Base-by-base conservation (phyloP, 164 flowering plant species). In the Taxillus chinensis region DNA sequence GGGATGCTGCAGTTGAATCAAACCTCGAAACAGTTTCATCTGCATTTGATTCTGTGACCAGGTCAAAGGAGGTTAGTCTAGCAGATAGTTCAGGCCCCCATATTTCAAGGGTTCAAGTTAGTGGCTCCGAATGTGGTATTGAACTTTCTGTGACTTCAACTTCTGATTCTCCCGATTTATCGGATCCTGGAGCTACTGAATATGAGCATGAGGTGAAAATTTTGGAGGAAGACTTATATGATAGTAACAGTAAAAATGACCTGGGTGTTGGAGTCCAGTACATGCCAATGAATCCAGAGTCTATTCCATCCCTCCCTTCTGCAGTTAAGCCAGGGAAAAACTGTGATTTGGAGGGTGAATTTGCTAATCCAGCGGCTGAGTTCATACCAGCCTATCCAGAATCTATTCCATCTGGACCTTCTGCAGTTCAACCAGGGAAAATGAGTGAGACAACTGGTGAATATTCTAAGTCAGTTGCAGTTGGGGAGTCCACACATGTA, bases 101-200 rank as follows among this genome's bases (percentile, higher is more conserved):
- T 65, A 60, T 64, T 58, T 39, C 77, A 56, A 72, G 76, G 62
- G 59, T 66, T 71, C 80, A 70, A 41, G 62, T 70, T 67, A 87
- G 77, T 73, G 83, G 79, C 66, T 92, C 95, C 45, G 98, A 92
- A 62, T 86, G 85, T 73, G 90, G 89, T 39, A 86, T 88, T 65
- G 89, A 86, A 68, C 86, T 87, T 70, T 87, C 95, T 62, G 60
- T 90, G 57, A 16, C 97, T 70, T 88, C 92, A 11, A 82, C 97
- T 66, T 91, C 88, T 59, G 96, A 90, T 77, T 84, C 92, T 50
- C 88, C 88, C 8, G 88, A 84, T 67, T 71, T 63, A 70, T 79
- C 70, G 27, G 90, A 89, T 46, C 66, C 50, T 71, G 85, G 74
- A 64, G 67, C 43, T 12, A 17, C 39, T 37, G 80, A 74, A 39